phyloP scores from a whole-genome alignment of 495 filamentous ascomycete genomes.

The Penicillium arizonense region DNA sequence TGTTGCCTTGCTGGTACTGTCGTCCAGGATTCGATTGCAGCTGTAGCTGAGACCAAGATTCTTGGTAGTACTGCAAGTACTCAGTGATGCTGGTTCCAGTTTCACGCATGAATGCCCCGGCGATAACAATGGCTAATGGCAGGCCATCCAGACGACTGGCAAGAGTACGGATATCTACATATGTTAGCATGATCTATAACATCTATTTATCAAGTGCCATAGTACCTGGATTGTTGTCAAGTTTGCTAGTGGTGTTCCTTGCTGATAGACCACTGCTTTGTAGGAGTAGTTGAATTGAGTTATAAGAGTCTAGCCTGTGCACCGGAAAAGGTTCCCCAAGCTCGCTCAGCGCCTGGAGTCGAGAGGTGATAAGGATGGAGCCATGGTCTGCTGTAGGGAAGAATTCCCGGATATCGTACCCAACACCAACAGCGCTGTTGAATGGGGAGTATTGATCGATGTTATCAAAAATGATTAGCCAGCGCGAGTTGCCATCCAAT shows the following conservation, averaged over 20 bases:
- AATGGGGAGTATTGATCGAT: conserved; percentile 33
- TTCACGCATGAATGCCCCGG: conserved; percentile 39
- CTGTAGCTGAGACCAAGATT: conserved; percentile 39
- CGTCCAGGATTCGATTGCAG: conserved; percentile 24
- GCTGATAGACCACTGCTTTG: conserved; percentile 14
- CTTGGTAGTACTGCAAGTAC: conserved; percentile 41
- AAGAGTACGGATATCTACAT: conserved; percentile 22
- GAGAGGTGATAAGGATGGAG: conserved; percentile 41
- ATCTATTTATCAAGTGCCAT: not conserved
- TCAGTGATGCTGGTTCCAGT: conserved; percentile 28
- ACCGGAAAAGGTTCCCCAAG: conserved; percentile 26
- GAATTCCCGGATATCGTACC: conserved; percentile 33
- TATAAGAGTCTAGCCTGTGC: conserved; percentile 11
- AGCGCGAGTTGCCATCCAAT: conserved; percentile 24
- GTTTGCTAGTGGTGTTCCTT: not conserved
- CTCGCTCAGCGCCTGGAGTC: conserved; percentile 28
- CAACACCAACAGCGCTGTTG: conserved; percentile 12
- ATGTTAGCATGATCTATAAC: conserved; percentile 15
- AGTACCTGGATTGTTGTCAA: conserved; percentile 13
- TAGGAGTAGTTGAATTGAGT: conserved; percentile 24
- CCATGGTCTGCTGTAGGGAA: conserved; percentile 38
- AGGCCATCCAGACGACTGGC: conserved; percentile 35
- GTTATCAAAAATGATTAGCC: conserved; percentile 44
- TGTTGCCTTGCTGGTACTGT: conserved; percentile 34
- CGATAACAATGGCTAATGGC: conserved; percentile 41